Evolutionary conservation across 1,139 yeast genomes (phyloP), one percentile per base, ranked within the genome.

Genomic region (Taphrina pruni): DNA sequence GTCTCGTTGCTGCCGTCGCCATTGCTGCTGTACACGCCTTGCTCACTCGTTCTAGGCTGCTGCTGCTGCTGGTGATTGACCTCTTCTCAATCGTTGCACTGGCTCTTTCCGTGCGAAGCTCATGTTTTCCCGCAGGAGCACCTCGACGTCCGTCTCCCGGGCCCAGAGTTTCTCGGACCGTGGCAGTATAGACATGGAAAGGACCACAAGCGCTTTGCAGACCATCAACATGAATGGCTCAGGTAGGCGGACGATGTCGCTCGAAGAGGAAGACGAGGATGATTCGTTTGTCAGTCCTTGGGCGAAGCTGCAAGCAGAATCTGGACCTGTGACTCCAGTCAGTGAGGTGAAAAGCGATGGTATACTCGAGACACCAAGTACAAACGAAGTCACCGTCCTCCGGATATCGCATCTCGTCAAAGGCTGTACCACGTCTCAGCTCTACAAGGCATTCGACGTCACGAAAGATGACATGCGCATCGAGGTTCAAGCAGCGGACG

Each of bases 381-480:
- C 61, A 8, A 41, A 14, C 14, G 67, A 64, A 17, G 67, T 64
- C 21, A 64, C 51, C 14, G 54, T 46, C 20, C 61, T 64, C n/a
- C 61, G 43, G n/a, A 54, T 64, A 43, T 64, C 67, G 14, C 41
- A 64, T n/a, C 50, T 64, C 41, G 45, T 55, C 46, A 56, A 50
- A 46, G 61, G 60, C 5, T 64, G 61, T 39, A 46, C 61, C 36
- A 51, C 52, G 4, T 32, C 55, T 11, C 62, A 68, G 8, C 46
- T 68, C n/a, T 68, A 68, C 55, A 46, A 55, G 32, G 61, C 70
- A 12, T 68, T 68, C 55, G 61, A 48, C 12, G 20, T 38, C 26
- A 60, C 46, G 32, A 20, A 46, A 26, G 64, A 62, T 6, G 54
- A 46, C 12, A 62, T 68, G 67, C 39, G 50, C 14, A 68, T 68